Evolutionary conservation across 73 alveolate species (phyloP), one percentile per base, ranked within the genome.

Genomic region (Effrenium voratum): DNA sequence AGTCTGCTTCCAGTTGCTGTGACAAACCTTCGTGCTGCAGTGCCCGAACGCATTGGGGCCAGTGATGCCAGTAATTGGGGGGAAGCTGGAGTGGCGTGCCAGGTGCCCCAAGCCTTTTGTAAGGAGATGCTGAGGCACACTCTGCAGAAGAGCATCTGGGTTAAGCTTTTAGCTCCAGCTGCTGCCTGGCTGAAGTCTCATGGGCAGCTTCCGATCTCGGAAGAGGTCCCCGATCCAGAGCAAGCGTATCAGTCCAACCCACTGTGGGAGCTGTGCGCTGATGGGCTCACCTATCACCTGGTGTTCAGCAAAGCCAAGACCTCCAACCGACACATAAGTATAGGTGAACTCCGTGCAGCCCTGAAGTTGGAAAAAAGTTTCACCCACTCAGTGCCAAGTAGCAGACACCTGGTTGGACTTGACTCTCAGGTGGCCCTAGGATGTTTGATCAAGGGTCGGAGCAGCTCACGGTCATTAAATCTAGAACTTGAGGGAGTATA

Each of bases 11-110:
- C 96, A 0, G 2, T 88, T 6, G 96, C 96, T 3, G 85, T 16
- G 2, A 88, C 96, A 24, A 68, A 88, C 76, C 10, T 88, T 30
- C 24, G 73, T 1, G 86, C 87, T 12, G 36, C 5, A 0, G 22
- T 12, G 5, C 73, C 16, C 1, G 57, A 15, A 0, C 10, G 8
- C 34, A 57, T 88, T 1, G 6, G 36, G 0, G 96, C 96, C 47
- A 55, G 87, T 0, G 96, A 88, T 30, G 96, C 96, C 0, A 66
- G 87, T 0, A 36, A 38, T 15, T 88, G 96, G 96, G 96, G 96
- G 19, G 96, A 88, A 43, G 96, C 96, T 0, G 96, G 66, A 8
- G 86, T 88, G 24, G 47, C 40, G 3, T 43, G 73, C 3, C 24
- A 1, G 26, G 10, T 88, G 1, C 86, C 84, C 4, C 1, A 1